These are phyloP conservation scores for Tolypocladium ovalisporum DNA, from an alignment of 2,329 filamentous ascomycete genomes.

Conservation along the genomic window DNA sequence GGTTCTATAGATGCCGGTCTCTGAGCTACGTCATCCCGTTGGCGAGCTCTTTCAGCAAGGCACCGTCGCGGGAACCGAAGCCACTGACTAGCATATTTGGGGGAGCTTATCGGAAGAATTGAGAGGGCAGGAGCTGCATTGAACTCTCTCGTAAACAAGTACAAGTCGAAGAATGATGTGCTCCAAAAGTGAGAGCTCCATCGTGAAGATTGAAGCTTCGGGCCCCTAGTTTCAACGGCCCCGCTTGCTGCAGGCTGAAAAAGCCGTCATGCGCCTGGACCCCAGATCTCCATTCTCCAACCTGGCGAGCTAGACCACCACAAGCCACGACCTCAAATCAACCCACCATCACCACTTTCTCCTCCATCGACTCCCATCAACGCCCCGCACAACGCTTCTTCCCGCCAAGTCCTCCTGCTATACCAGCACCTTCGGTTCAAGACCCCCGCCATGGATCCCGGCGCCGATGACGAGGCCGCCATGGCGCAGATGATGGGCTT, in stretches of 20 bases:
- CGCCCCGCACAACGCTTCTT: background rate
- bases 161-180: background rate
- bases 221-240: background rate
- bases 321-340: background rate
- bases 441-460: constrained; percentile 8
- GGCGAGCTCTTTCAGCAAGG: constrained; percentile 79
- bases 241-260: background rate
- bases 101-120: constrained; percentile 68
- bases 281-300: background rate
- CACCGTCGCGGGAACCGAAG: constrained; percentile 39
- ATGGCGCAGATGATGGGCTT: constrained; percentile 66
- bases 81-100: constrained; percentile 51
- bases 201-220: background rate
- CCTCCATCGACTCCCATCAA: background rate
- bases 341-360: background rate
- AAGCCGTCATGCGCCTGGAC: background rate
- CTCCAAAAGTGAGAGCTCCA: background rate
- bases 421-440: background rate
- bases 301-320: background rate
- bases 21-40: constrained; percentile 59
- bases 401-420: background rate
- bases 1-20: constrained; percentile 48
- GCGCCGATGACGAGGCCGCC: constrained; percentile 26
- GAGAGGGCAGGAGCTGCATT: background rate
- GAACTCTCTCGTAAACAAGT: background rate